Evolutionary conservation across 768 basidiomycete species (phyloP).

Genomic region (Termitomyces sp.): DNA sequence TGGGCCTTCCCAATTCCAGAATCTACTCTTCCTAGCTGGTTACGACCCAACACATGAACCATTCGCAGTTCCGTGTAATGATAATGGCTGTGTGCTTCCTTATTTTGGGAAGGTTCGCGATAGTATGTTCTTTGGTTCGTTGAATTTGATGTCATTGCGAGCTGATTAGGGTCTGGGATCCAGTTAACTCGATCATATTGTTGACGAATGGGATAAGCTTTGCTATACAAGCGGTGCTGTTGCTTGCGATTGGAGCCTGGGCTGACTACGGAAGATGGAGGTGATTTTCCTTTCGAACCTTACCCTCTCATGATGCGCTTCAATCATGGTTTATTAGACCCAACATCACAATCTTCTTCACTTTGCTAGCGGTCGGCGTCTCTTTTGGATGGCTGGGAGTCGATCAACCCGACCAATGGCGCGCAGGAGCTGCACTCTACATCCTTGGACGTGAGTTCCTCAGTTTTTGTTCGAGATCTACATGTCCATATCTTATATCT

Average conservation of each 20-base stretch:
- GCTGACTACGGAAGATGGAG: slow-evolving; percentile 83
- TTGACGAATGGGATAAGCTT: slow-evolving; percentile 80
- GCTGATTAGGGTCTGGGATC: not conserved
- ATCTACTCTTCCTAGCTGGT: slow-evolving; percentile 67
- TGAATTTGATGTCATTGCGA: not conserved
- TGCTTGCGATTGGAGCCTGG: slow-evolving; percentile 71
- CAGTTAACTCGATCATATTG: slow-evolving; percentile 76
- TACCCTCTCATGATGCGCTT: not conserved
- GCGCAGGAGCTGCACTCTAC: slow-evolving; percentile 56
- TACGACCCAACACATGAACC: slow-evolving; percentile 62
- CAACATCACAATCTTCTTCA: slow-evolving; percentile 76
- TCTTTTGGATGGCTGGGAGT: slow-evolving; percentile 81
- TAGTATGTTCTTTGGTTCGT: slow-evolving; percentile 37
- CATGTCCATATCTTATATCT: not conserved
- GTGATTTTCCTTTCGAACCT: slow-evolving; percentile 22
- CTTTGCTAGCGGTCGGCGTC: slow-evolving; percentile 57
- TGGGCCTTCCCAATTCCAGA: slow-evolving; percentile 74
- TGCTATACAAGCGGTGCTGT: slow-evolving; percentile 65
- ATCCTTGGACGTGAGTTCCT: slow-evolving; percentile 53
- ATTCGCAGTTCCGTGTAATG: slow-evolving; percentile 47
- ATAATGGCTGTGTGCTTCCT: slow-evolving; percentile 58
- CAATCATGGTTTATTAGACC: slow-evolving; percentile 38
- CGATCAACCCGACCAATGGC: slow-evolving; percentile 61
- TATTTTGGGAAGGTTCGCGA: slow-evolving; percentile 60
- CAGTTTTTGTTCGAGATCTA: not conserved